Base-by-base conservation (phyloP, 2,329 filamentous ascomycete genomes). In the Davidsoniella neocaledoniae region DNA sequence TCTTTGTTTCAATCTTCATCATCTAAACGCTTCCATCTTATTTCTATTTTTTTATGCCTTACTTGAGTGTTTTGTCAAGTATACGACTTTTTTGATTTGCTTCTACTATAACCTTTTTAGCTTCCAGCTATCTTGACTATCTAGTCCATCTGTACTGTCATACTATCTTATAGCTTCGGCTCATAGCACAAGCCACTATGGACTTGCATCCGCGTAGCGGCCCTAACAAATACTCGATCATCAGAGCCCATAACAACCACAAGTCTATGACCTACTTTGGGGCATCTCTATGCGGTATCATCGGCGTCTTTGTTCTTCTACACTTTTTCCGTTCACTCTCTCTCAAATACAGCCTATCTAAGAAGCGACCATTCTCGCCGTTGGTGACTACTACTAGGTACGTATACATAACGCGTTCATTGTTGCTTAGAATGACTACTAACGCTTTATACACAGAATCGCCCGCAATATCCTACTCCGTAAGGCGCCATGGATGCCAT, bases 301-400 rank as follows among this genome's bases (percentile, higher is more conserved):
- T 55, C n/a, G 36, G 17, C n/a, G 9, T 55, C 36, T 54, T 55
- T 37, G 26, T 54, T 37, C 26, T 54, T 10, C 29, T 53, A 29
- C 47, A 52, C 38, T 49, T 55, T 14, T 49, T 26, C 29, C 53
- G 56, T 17, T 39, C 50, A 3, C 9, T 54, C 25, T 50, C 52
- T 49, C 63, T 79, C 8, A 69, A 78, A 53, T 59, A 79, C 17
- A 68, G 77, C 49, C 76, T 72, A 1, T 74, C 75, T 1, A 70
- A 25, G 2, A 29, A 48, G 14, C 16, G 23, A 10, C n/a, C 23
- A 3, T 48, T 66, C 45, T 76, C 76, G 1, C 69, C 72, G 0
- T 58, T 79, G 1, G 58, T 64, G 64, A 33, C 44, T 8, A 37
- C 33, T 7, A 43, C 47, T n/a, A 39, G 47, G 47, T 49, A 43